A percentile compares a stretch with the other conserved stretches of the same genome.
Conservation (phyloP, 768 basidiomycete species). For the Suillus weaverae region DNA sequence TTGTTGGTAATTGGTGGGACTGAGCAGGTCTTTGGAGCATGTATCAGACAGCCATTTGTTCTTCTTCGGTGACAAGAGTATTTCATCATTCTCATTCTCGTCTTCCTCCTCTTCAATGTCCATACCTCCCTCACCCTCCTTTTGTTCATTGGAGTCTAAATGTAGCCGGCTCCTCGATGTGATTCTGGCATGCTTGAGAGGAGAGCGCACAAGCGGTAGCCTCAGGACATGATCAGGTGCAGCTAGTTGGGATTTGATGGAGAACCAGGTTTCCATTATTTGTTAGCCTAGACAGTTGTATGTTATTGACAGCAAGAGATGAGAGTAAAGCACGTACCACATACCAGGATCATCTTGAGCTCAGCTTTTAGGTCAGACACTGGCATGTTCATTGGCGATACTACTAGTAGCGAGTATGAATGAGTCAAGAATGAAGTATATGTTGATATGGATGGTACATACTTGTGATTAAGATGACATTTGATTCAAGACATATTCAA, state of each 20-base stretch:
- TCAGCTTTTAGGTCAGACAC: too few species aligned
- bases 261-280: too few species aligned
- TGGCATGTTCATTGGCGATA: too few species aligned
- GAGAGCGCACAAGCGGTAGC: conserved; percentile 45
- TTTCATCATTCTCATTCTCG: conserved; percentile 42
- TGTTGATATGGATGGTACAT: too few species aligned
- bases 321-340: too few species aligned
- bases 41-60: conserved; percentile 33
- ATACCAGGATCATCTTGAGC: too few species aligned
- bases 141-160: conserved; percentile 1
- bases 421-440: too few species aligned
- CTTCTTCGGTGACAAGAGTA: conserved; percentile 33
- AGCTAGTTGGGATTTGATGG: conserved; percentile 36
- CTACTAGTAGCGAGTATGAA: too few species aligned
- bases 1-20: conserved; percentile 16
- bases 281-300: too few species aligned
- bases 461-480: too few species aligned
- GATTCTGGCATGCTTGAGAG: conserved; percentile 52
- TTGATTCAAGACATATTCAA: too few species aligned
- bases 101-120: conserved; percentile 24
- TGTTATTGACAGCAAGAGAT: too few species aligned
- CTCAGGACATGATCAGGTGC: conserved; percentile 48
- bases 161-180: conserved; percentile 13
- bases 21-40: conserved; percentile 13
- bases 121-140: conserved; percentile 2